phyloP scores from a whole-genome alignment of 2,329 filamentous ascomycete genomes.

The Cytospora paraplurivora region DNA sequence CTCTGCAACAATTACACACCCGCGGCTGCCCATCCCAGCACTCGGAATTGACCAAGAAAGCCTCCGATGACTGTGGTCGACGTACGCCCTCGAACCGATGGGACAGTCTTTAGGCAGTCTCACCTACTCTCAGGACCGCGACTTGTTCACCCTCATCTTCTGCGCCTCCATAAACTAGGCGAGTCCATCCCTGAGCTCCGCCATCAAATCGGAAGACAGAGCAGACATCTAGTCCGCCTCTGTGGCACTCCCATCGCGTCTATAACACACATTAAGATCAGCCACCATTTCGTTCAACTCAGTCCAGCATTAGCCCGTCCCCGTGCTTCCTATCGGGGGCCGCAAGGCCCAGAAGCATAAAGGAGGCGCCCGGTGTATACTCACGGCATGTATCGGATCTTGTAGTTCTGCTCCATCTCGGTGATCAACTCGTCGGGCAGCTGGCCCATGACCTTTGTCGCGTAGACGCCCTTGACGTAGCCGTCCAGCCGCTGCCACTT shows the following conservation, averaged over 20 bases:
- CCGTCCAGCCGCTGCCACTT: conserved; percentile 90
- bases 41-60: background rate
- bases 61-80: background rate
- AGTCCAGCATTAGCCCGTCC: background rate
- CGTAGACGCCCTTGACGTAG: conserved; percentile 89
- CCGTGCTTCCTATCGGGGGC: background rate
- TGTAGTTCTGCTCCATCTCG: conserved; percentile 63
- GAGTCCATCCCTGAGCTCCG: conserved; percentile 12
- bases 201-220: conserved; percentile 24
- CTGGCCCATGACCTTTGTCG: conserved; percentile 88
- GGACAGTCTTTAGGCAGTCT: background rate
- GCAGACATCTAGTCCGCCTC: conserved; percentile 44
- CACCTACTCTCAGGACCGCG: background rate
- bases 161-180: background rate
- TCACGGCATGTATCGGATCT: conserved; percentile 67
- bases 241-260: conserved; percentile 58
- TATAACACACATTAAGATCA: conserved; percentile 33
- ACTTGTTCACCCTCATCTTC: background rate
- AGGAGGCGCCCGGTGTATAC: conserved; percentile 36
- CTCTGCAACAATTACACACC: background rate
- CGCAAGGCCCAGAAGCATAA: too few species aligned
- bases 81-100: too few species aligned
- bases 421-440: conserved; percentile 66
- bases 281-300: background rate
- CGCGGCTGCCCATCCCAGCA: background rate